Base-by-base conservation (phyloP, 345 rosid genomes). In the Eucalyptus camaldulensis region DNA sequence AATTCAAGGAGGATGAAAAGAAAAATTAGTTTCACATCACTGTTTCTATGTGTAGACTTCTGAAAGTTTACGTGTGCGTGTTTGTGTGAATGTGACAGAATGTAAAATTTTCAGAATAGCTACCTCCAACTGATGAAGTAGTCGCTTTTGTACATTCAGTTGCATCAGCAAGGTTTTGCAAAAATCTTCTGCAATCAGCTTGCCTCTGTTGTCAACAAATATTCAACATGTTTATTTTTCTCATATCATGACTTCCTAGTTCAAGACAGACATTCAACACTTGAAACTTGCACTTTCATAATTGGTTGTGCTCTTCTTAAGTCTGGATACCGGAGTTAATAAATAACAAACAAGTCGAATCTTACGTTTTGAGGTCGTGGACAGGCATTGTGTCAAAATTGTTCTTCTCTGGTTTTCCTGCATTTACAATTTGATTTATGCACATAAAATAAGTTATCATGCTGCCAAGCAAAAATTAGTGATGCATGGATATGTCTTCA, bases 61-160 rank as follows among this genome's bases (percentile, higher is more conserved):
- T 13, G 85, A 25, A 51, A 22, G 31, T 87, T 45, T n/a, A 5
- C 14, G 22, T 4, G 80, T 29, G 37, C 15, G 13, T 58, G 87
- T 40, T 43, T 12, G 37, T 24, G 43, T 29, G 15, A 8, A 29
- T 58, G 15, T 33, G 25, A 65, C 24, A 33, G 83, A 72, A 5
- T 13, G 15, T 22, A 56, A 58, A 47, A 51, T 4, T 10, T 8
- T 60, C 13, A 17, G n/a, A 27, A 58, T 40, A 12, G 87, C 88
- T 37, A 91, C 94, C 93, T 93, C 62, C 62, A 56, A 56, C 62
- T 56, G 62, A 24, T 24, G 90, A 87, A 91, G 89, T 22, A 93
- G 86, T 11, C 53, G 89, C 87, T 47, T 90, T 50, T 90, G 94
- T n/a, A 93, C 90, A n/a, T 90, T 93, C 27, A 91, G 90, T 53